Conservation (phyloP, 176 grass and related monocot species). For the Musa schizocarpa region DNA sequence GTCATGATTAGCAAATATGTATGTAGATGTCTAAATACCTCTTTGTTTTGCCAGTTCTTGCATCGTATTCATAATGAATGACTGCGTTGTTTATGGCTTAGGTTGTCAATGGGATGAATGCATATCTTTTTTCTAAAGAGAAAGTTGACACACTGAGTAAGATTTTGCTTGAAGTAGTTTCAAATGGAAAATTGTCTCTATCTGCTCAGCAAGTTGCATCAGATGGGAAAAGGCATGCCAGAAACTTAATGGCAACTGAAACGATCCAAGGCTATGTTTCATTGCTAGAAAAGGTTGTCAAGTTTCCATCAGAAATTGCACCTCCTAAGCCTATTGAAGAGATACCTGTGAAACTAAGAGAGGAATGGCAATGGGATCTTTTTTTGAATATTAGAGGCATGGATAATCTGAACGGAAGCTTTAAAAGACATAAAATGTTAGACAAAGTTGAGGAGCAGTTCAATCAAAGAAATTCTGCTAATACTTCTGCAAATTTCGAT, state of each 20-base stretch:
- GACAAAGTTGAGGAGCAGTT: constrained; percentile 61
- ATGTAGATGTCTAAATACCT: constrained; percentile 15
- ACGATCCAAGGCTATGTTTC: constrained; percentile 61
- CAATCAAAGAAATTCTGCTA: constrained; percentile 24
- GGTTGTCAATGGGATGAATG: constrained; percentile 88
- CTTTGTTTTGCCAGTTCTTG: constrained; percentile 13
- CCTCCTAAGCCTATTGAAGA: constrained; percentile 45
- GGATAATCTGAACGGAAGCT: constrained; percentile 35
- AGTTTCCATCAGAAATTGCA: constrained; percentile 53
- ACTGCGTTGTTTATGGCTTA: constrained; percentile 31
- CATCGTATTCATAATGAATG: constrained; percentile 4
- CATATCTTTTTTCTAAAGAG: constrained; percentile 65
- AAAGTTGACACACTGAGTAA: constrained; percentile 45
- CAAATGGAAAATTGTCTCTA: constrained; percentile 57
- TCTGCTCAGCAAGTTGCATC: constrained; percentile 65
- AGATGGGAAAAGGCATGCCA: constrained; percentile 63
- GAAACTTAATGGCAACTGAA: constrained; percentile 78
- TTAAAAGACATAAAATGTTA: constrained; percentile 47
- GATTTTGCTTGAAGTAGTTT: constrained; percentile 50
- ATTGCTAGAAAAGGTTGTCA: constrained; percentile 69
- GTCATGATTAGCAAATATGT: constrained; percentile 81
- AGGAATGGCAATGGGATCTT: constrained; percentile 81
- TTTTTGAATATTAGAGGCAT: constrained; percentile 55
- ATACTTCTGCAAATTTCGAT: constrained; percentile 39
- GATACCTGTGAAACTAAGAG: constrained; percentile 60